Base-by-base conservation (phyloP, 176 grass and related monocot species). In the Oryza longistaminata region DNA sequence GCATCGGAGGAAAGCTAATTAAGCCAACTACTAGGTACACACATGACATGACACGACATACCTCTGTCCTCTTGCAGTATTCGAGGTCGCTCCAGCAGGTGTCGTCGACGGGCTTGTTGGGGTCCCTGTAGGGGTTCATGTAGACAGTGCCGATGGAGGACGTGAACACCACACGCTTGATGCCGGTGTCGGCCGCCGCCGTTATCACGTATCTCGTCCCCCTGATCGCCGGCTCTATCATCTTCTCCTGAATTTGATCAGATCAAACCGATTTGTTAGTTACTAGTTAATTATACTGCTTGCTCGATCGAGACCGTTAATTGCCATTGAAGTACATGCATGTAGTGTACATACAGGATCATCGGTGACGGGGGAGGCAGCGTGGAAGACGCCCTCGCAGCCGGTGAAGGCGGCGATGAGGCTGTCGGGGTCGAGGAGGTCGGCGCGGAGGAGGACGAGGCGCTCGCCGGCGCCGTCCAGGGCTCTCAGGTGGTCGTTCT, bases 61-160 rank as follows among this genome's bases (percentile, higher is more conserved):
- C 94, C 92, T 89, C 35, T 3, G 94, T 94, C 21, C 76, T 92
- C 88, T 91, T 94, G 92, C 94, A 97, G 86, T 90, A 97, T 0
- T 94, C 92, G 9, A 97, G 86, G 77, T 97, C 94, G 33, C 92
- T 94, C 94, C 94, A 97, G 83, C 92, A 97, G 5, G 83, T 87
- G 70, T 92, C 92, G 21, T 94, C 94, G 6, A 97, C 90, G 9
- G 76, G 81, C 50, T 65, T 85, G 42, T 68, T 85, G 0, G 85
- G 29, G 60, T 80, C 85, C 21, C 76, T 86, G 55, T 83, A 73
- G 35, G 94, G 94, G 88, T 92, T 94, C 94, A 97, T 92, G 80
- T 94, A 94, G 34, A 97, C 88, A 8, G 94, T 66, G 11, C 94
- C 94, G 12, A 94, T 91, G 19, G 94, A 92, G 4, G 94, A 97